These are phyloP conservation scores for Acacia melanoxylon DNA, from an alignment of 306 rosid species.

Conservation along the genomic window DNA sequence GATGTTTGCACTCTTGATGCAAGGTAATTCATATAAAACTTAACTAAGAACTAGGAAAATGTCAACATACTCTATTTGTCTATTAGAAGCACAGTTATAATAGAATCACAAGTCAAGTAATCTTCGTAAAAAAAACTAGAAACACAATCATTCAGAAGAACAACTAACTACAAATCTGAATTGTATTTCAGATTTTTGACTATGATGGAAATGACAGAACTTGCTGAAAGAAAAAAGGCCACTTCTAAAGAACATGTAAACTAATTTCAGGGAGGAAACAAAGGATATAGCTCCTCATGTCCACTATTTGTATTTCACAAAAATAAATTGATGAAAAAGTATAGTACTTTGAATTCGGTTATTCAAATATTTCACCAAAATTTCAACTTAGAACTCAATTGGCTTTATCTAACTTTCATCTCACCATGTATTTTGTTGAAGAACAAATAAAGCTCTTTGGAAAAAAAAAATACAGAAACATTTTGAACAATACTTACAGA, in stretches of 20 bases:
- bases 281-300: background rate
- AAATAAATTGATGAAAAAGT: background rate
- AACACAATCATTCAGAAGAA: background rate
- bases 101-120: background rate
- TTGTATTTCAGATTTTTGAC: background rate
- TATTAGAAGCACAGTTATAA: background rate
- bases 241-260: background rate
- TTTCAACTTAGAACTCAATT: background rate
- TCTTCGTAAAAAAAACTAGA: background rate
- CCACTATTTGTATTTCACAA: background rate
- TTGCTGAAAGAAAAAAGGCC: background rate
- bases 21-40: background rate
- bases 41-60: background rate
- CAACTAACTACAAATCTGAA: background rate
- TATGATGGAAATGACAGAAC: background rate
- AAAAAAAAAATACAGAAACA: background rate
- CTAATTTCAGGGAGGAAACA: background rate
- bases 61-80: background rate
- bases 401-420: background rate
- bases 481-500: conserved; percentile 62
- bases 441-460: background rate
- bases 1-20: background rate
- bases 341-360: background rate
- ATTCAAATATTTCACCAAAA: background rate
- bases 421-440: background rate